Percentiles rank a stretch among this genome's conserved stretches.
Evolutionary conservation across 106 monocot genomes (phyloP).

Genomic region (Allium sativum): DNA sequence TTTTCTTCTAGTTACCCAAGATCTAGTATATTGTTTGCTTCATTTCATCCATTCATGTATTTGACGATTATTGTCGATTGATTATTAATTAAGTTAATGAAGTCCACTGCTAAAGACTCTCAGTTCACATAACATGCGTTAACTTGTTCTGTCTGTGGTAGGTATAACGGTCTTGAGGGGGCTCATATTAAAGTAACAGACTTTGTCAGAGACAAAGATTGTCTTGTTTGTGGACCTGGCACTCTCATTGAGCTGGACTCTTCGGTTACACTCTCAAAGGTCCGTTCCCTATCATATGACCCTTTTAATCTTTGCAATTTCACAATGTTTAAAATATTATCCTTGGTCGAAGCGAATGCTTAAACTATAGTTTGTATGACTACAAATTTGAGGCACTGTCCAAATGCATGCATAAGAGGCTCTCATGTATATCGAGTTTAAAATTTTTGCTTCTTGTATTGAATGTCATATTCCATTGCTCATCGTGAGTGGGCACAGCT

Average conservation of each 20-base stretch:
- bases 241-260: constrained; percentile 72
- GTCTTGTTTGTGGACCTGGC: constrained; percentile 90
- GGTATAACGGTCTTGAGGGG: constrained; percentile 88
- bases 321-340: too few species aligned
- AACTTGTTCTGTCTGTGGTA: neutral
- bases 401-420: too few species aligned
- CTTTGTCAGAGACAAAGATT: constrained; percentile 72
- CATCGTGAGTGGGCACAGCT: too few species aligned
- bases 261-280: constrained; percentile 69
- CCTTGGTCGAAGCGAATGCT: too few species aligned
- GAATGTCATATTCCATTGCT: too few species aligned
- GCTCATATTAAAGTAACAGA: constrained; percentile 86
- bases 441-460: too few species aligned
- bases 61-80: neutral
- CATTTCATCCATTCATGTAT: neutral
- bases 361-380: too few species aligned
- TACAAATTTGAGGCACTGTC: too few species aligned
- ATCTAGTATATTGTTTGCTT: neutral
- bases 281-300: constrained; percentile 4
- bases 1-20: constrained; percentile 2
- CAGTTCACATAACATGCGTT: neutral
- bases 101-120: neutral
- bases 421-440: too few species aligned
- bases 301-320: too few species aligned
- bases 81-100: too few species aligned